phyloP scores from a whole-genome alignment of 2,329 filamentous ascomycete species.

The Nemania abortiva region DNA sequence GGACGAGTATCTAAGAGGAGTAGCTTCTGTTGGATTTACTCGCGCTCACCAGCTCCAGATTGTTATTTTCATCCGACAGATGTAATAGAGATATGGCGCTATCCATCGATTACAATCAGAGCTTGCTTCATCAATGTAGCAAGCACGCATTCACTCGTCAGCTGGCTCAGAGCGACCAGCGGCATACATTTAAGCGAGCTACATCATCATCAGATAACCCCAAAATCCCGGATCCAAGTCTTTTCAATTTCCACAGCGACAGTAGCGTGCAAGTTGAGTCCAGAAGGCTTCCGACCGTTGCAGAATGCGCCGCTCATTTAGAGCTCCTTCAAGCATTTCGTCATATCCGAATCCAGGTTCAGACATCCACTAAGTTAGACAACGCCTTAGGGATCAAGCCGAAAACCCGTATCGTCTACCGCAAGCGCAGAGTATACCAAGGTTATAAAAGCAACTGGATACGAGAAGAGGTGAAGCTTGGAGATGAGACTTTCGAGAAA shows the following conservation, averaged over 20 bases:
- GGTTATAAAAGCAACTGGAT: not conserved
- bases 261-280: not conserved
- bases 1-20: not conserved
- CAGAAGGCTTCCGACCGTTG: slow-evolving; percentile 10
- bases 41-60: not conserved
- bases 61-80: not conserved
- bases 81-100: slow-evolving; percentile 1
- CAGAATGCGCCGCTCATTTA: slow-evolving; percentile 21
- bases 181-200: not conserved
- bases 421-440: slow-evolving; percentile 5
- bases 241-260: slow-evolving; percentile 14
- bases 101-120: slow-evolving; percentile 5
- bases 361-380: slow-evolving; percentile 4
- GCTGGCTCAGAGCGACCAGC: not conserved
- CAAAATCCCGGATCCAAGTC: slow-evolving; percentile 17
- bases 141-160: slow-evolving; percentile 8
- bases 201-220: slow-evolving; percentile 15
- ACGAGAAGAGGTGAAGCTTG: slow-evolving; percentile 14
- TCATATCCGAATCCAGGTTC: slow-evolving; percentile 12
- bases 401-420: slow-evolving; percentile 11
- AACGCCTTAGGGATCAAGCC: slow-evolving; percentile 16
- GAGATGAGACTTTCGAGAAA: slow-evolving; percentile 21
- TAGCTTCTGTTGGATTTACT: not conserved
- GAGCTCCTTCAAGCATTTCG: slow-evolving; percentile 23
- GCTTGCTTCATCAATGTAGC: slow-evolving; percentile 14